A percentile compares a stretch with the other conserved stretches of the same genome.
These are phyloP conservation scores for Mycena polygramma DNA, from an alignment of 768 basidiomycete species.

Conservation along the genomic window DNA sequence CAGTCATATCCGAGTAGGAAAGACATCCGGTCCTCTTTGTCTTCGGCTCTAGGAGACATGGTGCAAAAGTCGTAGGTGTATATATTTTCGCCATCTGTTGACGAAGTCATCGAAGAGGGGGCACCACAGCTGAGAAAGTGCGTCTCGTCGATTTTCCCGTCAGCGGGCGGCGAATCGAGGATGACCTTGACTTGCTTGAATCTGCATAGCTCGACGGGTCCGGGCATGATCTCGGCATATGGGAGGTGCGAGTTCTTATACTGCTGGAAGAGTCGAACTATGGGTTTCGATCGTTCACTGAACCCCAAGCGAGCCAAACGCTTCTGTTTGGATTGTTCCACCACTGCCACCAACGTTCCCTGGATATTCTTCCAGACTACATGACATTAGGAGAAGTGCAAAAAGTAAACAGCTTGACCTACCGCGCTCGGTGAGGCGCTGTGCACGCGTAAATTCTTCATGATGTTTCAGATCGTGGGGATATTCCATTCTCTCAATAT, in stretches of 20 bases:
- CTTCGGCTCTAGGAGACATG: slow-evolving; percentile 1
- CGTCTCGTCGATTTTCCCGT: neutral
- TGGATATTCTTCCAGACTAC: slow-evolving; percentile 17
- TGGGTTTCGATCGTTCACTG: slow-evolving; percentile 23
- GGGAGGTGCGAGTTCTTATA: slow-evolving; percentile 21
- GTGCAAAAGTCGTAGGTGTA: slow-evolving; percentile 1
- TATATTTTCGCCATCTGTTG: neutral
- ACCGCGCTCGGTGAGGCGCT: slow-evolving; percentile 12
- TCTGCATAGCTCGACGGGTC: slow-evolving; percentile 18
- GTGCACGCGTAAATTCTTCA: slow-evolving; percentile 6
- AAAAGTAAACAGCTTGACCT: neutral
- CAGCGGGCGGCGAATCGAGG: slow-evolving; percentile 1
- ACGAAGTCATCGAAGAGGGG: slow-evolving; percentile 5
- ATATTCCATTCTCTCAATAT: neutral
- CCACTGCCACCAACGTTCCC: neutral
- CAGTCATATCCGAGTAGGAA: slow-evolving; percentile 9
- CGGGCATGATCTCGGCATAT: slow-evolving; percentile 14
- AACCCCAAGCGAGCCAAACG: slow-evolving; percentile 14
- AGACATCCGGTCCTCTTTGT: neutral
- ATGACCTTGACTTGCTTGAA: neutral
- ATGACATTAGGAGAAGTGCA: neutral
- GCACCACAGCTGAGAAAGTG: slow-evolving; percentile 2
- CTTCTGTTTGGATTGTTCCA: neutral
- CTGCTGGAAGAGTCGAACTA: slow-evolving; percentile 12
- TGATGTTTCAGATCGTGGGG: neutral